Evolutionary conservation across 257 asterid species (phyloP).

Genomic region (Primulina huaijiensis): DNA sequence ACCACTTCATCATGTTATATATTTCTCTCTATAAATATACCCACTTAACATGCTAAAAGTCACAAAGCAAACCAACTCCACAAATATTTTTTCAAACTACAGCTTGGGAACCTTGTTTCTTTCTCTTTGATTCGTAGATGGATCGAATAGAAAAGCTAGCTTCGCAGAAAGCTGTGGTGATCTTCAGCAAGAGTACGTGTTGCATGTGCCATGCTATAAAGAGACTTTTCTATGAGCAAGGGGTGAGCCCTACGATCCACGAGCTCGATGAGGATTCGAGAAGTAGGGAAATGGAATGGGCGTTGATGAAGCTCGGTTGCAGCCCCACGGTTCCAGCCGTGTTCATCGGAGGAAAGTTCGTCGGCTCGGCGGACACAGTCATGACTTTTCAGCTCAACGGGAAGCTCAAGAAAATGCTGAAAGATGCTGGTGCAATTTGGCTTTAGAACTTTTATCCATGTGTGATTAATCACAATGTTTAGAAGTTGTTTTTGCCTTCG

Average conservation of each 20-base stretch:
- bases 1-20: background rate
- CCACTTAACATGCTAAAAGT: background rate
- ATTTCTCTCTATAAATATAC: background rate
- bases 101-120: background rate
- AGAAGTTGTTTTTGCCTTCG: background rate
- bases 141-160: slow-evolving; percentile 37
- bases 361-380: slow-evolving; percentile 62
- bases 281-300: slow-evolving; percentile 15
- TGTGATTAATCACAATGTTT: background rate
- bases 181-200: slow-evolving; percentile 16
- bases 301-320: slow-evolving; percentile 11
- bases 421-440: slow-evolving; percentile 84
- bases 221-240: slow-evolving; percentile 21
- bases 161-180: slow-evolving; percentile 13
- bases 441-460: slow-evolving; percentile 31
- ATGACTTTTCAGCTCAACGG: slow-evolving; percentile 75
- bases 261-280: slow-evolving; percentile 15
- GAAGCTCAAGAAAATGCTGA: slow-evolving; percentile 66
- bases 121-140: slow-evolving; percentile 17
- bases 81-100: no score
- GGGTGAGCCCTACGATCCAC: slow-evolving; percentile 20
- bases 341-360: slow-evolving; percentile 59
- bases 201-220: slow-evolving; percentile 26
- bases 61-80: background rate
- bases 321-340: slow-evolving; percentile 67